phyloP scores from a whole-genome alignment of 1,284 basidiomycete genomes.

The Puccinia novopanici region DNA sequence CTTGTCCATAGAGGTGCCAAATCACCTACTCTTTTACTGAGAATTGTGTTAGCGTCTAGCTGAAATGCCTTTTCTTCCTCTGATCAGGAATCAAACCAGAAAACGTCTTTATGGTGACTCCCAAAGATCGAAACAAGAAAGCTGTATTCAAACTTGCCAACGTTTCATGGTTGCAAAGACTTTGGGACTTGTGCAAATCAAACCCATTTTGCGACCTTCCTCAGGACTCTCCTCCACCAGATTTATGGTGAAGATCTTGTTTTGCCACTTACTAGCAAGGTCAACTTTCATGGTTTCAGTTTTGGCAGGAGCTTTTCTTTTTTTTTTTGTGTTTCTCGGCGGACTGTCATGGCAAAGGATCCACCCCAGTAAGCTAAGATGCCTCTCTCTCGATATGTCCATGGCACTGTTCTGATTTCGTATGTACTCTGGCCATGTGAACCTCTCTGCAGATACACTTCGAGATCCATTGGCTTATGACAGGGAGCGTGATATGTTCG shows the following conservation, averaged over 20 bases:
- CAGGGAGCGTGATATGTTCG: constrained; percentile 58
- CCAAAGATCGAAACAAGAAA: constrained; percentile 22
- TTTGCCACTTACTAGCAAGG: no score
- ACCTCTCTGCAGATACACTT: constrained; percentile 54
- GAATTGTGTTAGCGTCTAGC: not conserved
- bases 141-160: constrained; percentile 27
- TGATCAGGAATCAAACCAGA: constrained; percentile 38
- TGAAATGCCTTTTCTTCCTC: constrained; percentile 11
- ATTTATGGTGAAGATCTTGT: constrained; percentile 29
- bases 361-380: constrained; percentile 28
- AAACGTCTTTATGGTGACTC: constrained; percentile 39
- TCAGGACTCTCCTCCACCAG: constrained; percentile 16
- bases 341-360: constrained; percentile 26
- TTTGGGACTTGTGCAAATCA: constrained; percentile 46
- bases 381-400: not conserved
- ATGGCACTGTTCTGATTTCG: not conserved
- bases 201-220: constrained; percentile 45
- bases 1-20: constrained; percentile 40
- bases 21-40: not conserved
- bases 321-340: not conserved
- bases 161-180: constrained; percentile 43
- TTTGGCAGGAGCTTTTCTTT: no score
- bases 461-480: constrained; percentile 55
- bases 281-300: no score
- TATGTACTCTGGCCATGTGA: not conserved